Conservation (phyloP, 2,329 filamentous ascomycete genomes). For the Arthrobotrys conoides region DNA sequence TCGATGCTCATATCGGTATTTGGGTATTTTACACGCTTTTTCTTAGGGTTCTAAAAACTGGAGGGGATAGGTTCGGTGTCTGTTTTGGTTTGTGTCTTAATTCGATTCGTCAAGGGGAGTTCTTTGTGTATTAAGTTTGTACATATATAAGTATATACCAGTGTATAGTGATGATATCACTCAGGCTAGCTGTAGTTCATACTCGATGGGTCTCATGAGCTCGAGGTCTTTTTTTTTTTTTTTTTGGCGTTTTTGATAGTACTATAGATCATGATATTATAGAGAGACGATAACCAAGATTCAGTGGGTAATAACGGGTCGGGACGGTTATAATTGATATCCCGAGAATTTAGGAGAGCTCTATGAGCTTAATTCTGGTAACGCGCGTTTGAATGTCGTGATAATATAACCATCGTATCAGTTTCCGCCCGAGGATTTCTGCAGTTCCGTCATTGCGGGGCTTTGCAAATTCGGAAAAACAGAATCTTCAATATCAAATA, state of each 20-base stretch:
- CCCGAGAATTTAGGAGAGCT: constrained; percentile 4
- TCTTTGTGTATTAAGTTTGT: neutral
- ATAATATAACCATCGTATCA: constrained; percentile 8
- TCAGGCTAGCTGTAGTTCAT: too few species aligned
- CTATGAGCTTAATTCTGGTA: neutral
- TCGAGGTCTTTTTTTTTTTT: too few species aligned
- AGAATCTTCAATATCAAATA: neutral
- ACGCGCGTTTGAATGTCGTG: constrained; percentile 5
- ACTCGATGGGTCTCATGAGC: too few species aligned
- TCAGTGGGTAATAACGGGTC: neutral
- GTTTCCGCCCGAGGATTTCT: too few species aligned
- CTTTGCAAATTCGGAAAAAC: neutral
- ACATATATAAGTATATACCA: neutral
- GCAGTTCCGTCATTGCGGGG: neutral
- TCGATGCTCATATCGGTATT: neutral
- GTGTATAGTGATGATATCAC: neutral
- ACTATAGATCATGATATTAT: neutral
- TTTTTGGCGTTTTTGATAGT: neutral
- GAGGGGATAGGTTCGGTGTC: constrained; percentile 8
- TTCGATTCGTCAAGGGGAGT: constrained; percentile 19
- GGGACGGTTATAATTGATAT: neutral
- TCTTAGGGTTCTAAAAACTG: neutral
- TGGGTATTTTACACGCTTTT: neutral
- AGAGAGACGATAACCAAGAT: neutral
- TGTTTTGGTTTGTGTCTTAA: constrained; percentile 18